Base-by-base conservation (phyloP, 2,329 filamentous ascomycete genomes). In the Massarina eburnea region DNA sequence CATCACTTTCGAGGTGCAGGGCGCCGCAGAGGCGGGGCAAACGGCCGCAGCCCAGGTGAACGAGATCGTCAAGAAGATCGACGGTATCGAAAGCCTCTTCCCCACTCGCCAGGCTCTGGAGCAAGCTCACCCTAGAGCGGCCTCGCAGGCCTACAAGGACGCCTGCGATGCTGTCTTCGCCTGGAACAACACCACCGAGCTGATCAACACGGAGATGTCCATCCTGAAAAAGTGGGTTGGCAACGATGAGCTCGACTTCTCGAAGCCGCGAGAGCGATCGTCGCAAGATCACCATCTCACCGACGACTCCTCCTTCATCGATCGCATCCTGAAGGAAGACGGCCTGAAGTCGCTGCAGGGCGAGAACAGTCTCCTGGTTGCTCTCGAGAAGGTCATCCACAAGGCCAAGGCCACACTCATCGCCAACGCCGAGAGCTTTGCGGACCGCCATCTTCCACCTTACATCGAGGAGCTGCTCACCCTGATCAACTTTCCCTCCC, bases 401-500 rank as follows among this genome's bases (percentile, higher is more conserved):
- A 97, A 99, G 72, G 92, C 91, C 38, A 99, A 99, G 71, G 83
- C 82, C 50, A 96, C 92, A 0, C 77, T 97, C 37, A 96, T 97
- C 37, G 78, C 84, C 56, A 96, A 96, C 64, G 88, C 90, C 2
- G 83, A 84, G 50, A 84, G 85, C 1, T 99, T 97, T 67, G 84
- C 86, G 32, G 88, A 91, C 61, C 85, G 92, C 4, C 92, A 99
- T 72, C 77, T 99, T 14, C 94, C 94, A 6, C 91, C 91, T 0
- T 97, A 96, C 66, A 95, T 99, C 47, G 94, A 99, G 67, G 94
- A 99, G 70, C 80, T 99, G 35, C 82, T 97, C 37, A 96, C 90
- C 0, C 78, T 99, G 34, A 96, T 99, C 76, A 97, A 95, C 72
- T 99, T 99, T 63, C 94, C 94, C 1, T 95, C 91, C 1, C 86